phyloP scores from a whole-genome alignment of 495 filamentous ascomycete species.

The Neurospora sp. region DNA sequence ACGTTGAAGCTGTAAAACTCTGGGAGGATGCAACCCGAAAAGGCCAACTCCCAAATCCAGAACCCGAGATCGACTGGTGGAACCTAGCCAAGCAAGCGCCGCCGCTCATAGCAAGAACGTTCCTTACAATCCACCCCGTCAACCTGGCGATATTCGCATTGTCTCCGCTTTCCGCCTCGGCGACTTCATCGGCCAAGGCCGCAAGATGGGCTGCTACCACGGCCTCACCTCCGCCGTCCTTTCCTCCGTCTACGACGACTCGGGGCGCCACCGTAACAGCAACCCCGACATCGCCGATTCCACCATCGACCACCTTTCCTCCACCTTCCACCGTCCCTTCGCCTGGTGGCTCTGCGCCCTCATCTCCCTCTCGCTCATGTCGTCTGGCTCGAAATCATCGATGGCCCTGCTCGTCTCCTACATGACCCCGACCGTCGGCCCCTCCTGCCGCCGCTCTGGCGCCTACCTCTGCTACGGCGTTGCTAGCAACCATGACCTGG shows the following conservation, averaged over 20 bases:
- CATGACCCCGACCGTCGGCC: constrained; percentile 38
- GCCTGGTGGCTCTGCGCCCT: constrained; percentile 9
- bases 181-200: constrained; percentile 38
- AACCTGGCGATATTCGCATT: neutral
- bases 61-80: neutral
- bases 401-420: constrained; percentile 36
- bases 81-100: neutral
- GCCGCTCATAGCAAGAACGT: neutral
- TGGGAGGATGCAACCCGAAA: neutral
- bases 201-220: constrained; percentile 36
- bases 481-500: constrained; percentile 21
- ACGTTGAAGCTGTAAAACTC: constrained; percentile 4
- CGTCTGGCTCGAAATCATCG: constrained; percentile 19
- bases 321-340: neutral
- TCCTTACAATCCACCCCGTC: neutral
- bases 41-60: neutral
- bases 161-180: constrained; percentile 20
- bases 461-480: constrained; percentile 34
- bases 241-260: constrained; percentile 24
- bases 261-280: constrained; percentile 8
- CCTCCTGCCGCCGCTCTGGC: constrained; percentile 40
- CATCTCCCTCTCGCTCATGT: constrained; percentile 21
- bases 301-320: constrained; percentile 25
- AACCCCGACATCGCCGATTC: constrained; percentile 33
- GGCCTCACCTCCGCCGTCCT: constrained; percentile 37